phyloP scores from a whole-genome alignment of 257 asterid species.

The Haberlea rhodopensis region DNA sequence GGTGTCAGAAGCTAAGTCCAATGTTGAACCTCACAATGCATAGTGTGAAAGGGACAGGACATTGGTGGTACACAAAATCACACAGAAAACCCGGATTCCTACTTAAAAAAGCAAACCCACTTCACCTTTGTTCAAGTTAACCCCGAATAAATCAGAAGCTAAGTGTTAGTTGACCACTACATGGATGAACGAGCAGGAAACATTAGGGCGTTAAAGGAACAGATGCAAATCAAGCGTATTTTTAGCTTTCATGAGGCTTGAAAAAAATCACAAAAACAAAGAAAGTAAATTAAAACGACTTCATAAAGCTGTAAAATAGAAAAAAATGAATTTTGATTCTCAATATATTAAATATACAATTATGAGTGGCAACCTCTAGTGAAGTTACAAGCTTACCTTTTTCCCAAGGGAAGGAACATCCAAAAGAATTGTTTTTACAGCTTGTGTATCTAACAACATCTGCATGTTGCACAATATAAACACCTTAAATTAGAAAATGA shows the following conservation, averaged over 20 bases:
- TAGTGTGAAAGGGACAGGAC: too few relatives aligned
- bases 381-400: slow-evolving; percentile 55
- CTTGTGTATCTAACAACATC: slow-evolving; percentile 98
- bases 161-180: background rate
- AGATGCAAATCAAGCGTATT: background rate
- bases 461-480: slow-evolving; percentile 41
- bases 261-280: too few relatives aligned
- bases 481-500: slow-evolving; percentile 20
- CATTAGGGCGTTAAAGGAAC: background rate
- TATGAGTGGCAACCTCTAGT: slow-evolving; percentile 14
- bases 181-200: background rate
- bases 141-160: background rate
- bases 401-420: slow-evolving; percentile 93
- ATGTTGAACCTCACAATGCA: too few relatives aligned
- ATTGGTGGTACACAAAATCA: too few relatives aligned
- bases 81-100: too few relatives aligned
- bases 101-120: too few relatives aligned
- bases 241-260: background rate
- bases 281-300: too few relatives aligned
- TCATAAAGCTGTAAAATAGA: too few relatives aligned
- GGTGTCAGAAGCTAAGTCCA: too few relatives aligned
- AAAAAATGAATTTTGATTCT: background rate
- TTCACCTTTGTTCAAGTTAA: background rate
- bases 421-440: slow-evolving; percentile 88
- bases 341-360: slow-evolving; percentile 8